These are phyloP conservation scores for Santalum album DNA, from an alignment of 164 flowering plant genomes.

Conservation along the genomic window DNA sequence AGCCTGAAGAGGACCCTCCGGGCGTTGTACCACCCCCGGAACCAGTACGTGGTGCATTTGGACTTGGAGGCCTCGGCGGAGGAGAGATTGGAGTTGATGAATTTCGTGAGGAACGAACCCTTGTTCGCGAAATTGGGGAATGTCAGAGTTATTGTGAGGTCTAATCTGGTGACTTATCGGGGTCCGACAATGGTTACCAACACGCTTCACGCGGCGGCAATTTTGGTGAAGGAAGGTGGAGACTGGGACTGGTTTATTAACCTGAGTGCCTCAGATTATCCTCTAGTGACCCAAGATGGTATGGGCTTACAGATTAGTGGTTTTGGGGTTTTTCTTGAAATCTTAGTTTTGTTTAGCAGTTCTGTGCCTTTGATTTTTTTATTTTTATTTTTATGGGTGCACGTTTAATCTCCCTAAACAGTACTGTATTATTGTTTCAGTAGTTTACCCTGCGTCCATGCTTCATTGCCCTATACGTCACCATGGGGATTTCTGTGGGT, in stretches of 20 bases:
- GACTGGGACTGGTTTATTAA: conserved; percentile 92
- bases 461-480: background rate
- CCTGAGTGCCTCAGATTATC: conserved; percentile 85
- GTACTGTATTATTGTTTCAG: too few relatives aligned
- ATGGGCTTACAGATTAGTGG: conserved; percentile 4
- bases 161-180: conserved; percentile 76
- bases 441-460: too few relatives aligned
- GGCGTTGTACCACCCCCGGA: conserved; percentile 72
- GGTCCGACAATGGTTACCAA: conserved; percentile 85
- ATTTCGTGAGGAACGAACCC: conserved; percentile 34
- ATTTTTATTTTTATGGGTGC: background rate
- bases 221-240: conserved; percentile 58
- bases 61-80: conserved; percentile 54
- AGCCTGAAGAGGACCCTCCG: conserved; percentile 51
- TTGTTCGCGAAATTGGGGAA: conserved; percentile 48
- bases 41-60: conserved; percentile 68
- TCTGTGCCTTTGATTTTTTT: background rate
- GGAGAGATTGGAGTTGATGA: conserved; percentile 51
- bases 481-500: background rate
- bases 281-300: conserved; percentile 90
- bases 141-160: conserved; percentile 40
- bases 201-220: conserved; percentile 74
- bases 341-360: background rate
- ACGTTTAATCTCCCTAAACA: background rate
- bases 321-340: background rate